phyloP scores from a whole-genome alignment of 768 basidiomycete genomes.

The Polyporus arcularius region DNA sequence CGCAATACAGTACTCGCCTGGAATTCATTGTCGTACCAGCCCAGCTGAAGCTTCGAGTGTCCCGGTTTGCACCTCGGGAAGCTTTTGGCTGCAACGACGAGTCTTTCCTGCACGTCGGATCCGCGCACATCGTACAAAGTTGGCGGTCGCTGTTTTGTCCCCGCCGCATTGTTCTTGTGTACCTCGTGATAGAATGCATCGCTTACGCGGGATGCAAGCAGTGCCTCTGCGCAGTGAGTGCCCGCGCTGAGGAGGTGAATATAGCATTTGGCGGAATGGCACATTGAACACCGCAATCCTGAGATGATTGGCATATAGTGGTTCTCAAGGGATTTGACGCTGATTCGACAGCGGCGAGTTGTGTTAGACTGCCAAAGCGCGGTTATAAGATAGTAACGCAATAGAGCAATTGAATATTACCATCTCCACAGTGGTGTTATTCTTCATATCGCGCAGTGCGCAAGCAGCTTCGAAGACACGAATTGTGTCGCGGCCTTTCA shows the following conservation, averaged over 20 bases:
- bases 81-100: conserved; percentile 48
- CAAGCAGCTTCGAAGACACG: conserved; percentile 27
- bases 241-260: conserved; percentile 36
- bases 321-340: conserved; percentile 9
- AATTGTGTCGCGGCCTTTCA: background rate
- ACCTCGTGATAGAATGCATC: background rate
- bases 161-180: background rate
- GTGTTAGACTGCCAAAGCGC: background rate
- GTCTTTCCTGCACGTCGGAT: conserved; percentile 28
- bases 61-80: conserved; percentile 52
- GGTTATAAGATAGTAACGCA: background rate
- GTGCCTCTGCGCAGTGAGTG: conserved; percentile 39
- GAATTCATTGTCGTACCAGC: conserved; percentile 59
- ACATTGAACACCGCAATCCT: conserved; percentile 38
- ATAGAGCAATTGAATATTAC: background rate
- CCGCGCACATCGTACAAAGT: background rate
- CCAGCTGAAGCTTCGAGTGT: conserved; percentile 40
- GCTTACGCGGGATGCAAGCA: conserved; percentile 18
- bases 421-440: background rate
- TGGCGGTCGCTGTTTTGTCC: background rate
- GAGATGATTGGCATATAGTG: background rate
- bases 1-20: background rate
- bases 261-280: conserved; percentile 40
- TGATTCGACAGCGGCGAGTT: background rate
- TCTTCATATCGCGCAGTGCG: conserved; percentile 6